Evolutionary conservation across 2,329 filamentous ascomycete genomes (phyloP), one percentile per base, ranked within the genome.

Genomic region (Diaporthe longicolla): DNA sequence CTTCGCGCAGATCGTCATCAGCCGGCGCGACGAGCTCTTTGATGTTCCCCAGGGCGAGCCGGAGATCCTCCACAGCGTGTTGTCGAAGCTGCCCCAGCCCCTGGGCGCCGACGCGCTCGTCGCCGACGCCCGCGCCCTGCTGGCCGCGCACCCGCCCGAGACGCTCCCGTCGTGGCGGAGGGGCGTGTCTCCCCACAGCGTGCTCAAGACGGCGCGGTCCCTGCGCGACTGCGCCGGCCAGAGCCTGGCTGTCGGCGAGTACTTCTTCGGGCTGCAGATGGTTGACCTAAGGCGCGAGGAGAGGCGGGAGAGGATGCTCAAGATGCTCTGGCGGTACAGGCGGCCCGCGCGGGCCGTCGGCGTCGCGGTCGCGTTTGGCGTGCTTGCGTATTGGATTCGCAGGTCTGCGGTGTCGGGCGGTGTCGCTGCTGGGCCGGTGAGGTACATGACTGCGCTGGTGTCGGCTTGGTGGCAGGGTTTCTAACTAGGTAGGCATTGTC

Each of bases 11-110:
- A 95, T 98, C 76, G 92, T 98, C 55, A 87, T 97, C 45, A 91
- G 92, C 59, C 93, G 96, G 50, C 92, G 93, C 73, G 89, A 91
- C 45, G 95, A 98, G 83, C 89, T 99, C n/a, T 89, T 98, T 76
- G 93, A 94, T 68, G 93, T 95, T n/a, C 90, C 93, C 1, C 83
- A 87, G 26, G 93, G 97, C 77, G 95, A 98, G 81, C 93, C 94
- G 9, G 96, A 98, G 79, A 97, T 99, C 90, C 89, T 99, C 32
- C 95, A 98, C 82, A 94, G 93, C 75, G 92, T 94, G 48, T 89
- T 99, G 17, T 94, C 94, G 55, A 98, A 97, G 82, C 88, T 99
- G 9, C 97, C 97, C 0, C 89, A 91, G 69, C 92, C 93, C 24
- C 90, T 98, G 73, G 90, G 97, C 80, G 85, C 99, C 32, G 96